Base-by-base conservation (phyloP, 2,329 filamentous ascomycete species). In the Ophiostoma montium region DNA sequence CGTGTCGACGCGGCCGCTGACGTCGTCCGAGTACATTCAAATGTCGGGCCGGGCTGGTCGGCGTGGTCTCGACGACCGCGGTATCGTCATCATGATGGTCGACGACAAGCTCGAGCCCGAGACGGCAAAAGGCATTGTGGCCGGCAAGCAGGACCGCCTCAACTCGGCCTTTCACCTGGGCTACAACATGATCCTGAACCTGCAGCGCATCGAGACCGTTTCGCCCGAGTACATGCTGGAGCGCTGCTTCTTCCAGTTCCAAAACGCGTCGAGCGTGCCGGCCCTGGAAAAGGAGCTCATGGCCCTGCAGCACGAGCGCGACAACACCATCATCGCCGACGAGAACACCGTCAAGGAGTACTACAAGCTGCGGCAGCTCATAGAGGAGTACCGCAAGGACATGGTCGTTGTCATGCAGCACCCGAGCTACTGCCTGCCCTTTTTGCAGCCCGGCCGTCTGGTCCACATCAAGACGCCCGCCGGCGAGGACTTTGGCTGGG, bases 1-100 rank as follows among this genome's bases (percentile, higher is more conserved):
- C 50, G 74, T 80, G 7, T 74, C 76, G 52, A 77, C 79, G 58
- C 78, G 90, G 55, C 94, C 89, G 66, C 76, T 96, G 18, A 95
- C 89, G 0, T 87, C 88, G 2, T 95, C 87, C 11, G 92, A 98
- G 60, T 98, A 96, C 65, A 86, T 98, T 47, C 92, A 98, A 63
- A 98, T 98, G 92, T 95, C 92, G 48, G 92, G 92, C 53, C 86
- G 92, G 66, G 92, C 92, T 52, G 92, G 92, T 62, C 86, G 92
- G 75, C 82, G 92, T 78, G 92, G 92, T 67, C 83, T 98, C 49
- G 92, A 98, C 69, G 89, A 95, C 54, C 84, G 92, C 56, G 92
- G 92, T 75, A 94, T 96, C 58, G 92, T 98, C 57, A 96, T 98
- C 63, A 96, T 98, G 87, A 96, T 98, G 90, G 85, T 98, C 54